Evolutionary conservation across 768 basidiomycete species (phyloP), one percentile per base, ranked within the genome.

Genomic region (Coprinopsis strossmayeri): DNA sequence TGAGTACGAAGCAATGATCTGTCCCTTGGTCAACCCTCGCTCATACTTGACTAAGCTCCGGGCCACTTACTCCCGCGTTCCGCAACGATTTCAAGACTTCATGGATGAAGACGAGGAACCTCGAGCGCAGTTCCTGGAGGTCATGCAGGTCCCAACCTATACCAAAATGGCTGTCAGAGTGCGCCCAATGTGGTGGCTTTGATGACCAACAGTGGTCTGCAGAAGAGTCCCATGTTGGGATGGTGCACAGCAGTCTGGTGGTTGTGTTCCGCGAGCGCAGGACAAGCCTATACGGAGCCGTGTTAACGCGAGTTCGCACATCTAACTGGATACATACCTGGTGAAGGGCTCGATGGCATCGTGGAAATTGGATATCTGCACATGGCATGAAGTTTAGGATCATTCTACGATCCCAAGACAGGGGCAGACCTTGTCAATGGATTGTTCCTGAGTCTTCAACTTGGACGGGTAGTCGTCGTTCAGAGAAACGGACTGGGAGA

Each of bases 81-180:
- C 77, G 76, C 35, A 87, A 72, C 2, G 75, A 72, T 54, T 78
- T 74, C 35, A 84, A 58, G 25, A 85, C 67, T 53, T 79, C 72
- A 57, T 87, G 85, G 34, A 87, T 72, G 62, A 84, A 81, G 23
- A 75, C 54, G 12, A 87, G 68, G 34, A 78, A 76, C 38, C 79
- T 75, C 40, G 81, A 73, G 39, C 79, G 77, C 34, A 85, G 62
- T 56, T 82, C 78, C 46, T 86, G 69, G 50, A 87, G 69, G 64
- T 87, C 85, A 57, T 85, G 76, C 26, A 87, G 70, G 62, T 86
- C 83, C 53, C 77, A 62, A 57, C 72, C 84, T 85, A 50, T 32
- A 28, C 45, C 44, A 20, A 51, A 32, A 26, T 12, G 38, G 23
- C 11, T 25, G 32, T 28, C 34, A 25, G 37, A 21, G 26, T 15